Base-by-base conservation (phyloP, 176 grass and related monocot genomes). In the Otatea glauca region DNA sequence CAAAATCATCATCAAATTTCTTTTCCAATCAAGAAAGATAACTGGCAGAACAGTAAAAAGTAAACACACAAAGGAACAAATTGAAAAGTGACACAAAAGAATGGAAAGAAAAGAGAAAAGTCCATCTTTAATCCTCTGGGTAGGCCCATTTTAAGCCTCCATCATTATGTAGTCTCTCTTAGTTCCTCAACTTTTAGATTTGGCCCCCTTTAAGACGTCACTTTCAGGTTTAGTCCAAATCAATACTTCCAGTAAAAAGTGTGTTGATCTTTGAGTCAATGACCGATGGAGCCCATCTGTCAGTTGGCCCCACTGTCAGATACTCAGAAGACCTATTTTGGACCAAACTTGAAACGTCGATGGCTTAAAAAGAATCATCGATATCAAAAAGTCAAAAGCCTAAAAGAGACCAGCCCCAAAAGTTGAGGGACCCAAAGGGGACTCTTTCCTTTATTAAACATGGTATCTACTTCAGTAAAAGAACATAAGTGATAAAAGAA, bases 401-500 rank as follows among this genome's bases (percentile, higher is more conserved):
- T 18, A 66, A 65, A 39, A 51, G 32, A 42, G 34, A 72, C 15
- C 16, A 78, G 13, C 20, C 78, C 12, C 48, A 81, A 87, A 67
- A 81, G 24, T 73, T 72, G 4, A 17, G 25, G 60, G 54, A 49
- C 14, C 16, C 42, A 55, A 63, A 42, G n/a, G 13, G 39, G 43
- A 62, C 7, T 16, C 3, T 48, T 80, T 7, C 37, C 13, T 81
- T 67, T 12, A 49, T 60, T 48, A 76, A 75, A 75, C 44, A 71
- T 61, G 42, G 9, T 70, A 70, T 68, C 14, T 43, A 72, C 24
- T 77, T 43, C 9, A 73, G 73, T 44, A 64, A 65, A 87, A 75
- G 9, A 77, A 91, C 9, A 91, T 8, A 70, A 66, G 54, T 75
- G 17, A 23, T 10, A 70, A 75, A 81, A 69, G 23, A 84, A 72